Evolutionary conservation across 495 filamentous ascomycete species (phyloP).

Genomic region (Stereocaulon alpinum): DNA sequence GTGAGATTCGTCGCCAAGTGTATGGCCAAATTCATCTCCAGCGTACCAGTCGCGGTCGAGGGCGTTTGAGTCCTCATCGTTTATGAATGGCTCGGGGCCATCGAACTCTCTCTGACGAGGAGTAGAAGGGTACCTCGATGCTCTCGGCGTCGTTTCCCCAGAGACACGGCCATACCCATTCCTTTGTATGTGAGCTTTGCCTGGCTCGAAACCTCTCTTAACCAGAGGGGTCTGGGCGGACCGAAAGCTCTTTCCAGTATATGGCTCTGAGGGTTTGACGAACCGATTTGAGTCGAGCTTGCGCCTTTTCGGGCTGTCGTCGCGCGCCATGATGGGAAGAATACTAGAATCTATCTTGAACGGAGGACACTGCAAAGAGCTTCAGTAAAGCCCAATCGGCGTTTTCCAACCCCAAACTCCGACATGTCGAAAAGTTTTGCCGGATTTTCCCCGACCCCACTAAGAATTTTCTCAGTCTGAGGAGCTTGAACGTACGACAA

Average conservation of each 20-base stretch:
- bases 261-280: constrained; percentile 42
- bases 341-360: not conserved
- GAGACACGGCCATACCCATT: constrained; percentile 27
- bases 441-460: constrained; percentile 5
- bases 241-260: constrained; percentile 24
- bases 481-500: not conserved
- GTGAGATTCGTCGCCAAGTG: constrained; percentile 66
- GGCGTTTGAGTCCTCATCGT: constrained; percentile 43
- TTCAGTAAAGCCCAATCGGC: not conserved
- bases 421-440: constrained; percentile 1
- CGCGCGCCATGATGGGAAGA: constrained; percentile 23
- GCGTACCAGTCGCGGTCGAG: constrained; percentile 85
- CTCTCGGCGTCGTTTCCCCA: constrained; percentile 39
- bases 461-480: not conserved
- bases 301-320: constrained; percentile 47
- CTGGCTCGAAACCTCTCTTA: constrained; percentile 24
- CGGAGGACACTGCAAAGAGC: not conserved
- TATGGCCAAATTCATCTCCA: constrained; percentile 66
- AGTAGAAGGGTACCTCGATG: constrained; percentile 34
- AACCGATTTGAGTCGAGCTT: constrained; percentile 53
- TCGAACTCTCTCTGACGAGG: constrained; percentile 44
- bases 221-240: constrained; percentile 24
- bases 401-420: not conserved
- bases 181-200: constrained; percentile 24
- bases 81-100: constrained; percentile 38